Base-by-base conservation (phyloP, 2,329 filamentous ascomycete genomes). In the Alternaria sp. region DNA sequence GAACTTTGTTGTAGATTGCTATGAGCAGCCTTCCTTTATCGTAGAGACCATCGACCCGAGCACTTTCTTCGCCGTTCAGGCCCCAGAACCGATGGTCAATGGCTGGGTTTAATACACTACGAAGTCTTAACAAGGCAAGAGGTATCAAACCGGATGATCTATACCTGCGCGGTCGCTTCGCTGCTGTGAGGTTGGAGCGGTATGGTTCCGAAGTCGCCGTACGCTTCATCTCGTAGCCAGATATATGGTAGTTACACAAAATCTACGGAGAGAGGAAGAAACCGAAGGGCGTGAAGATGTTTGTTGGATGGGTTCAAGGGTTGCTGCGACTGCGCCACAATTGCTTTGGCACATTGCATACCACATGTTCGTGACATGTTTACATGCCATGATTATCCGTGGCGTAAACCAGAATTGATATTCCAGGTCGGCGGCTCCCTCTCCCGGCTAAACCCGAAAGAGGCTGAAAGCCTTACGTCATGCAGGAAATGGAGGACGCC, bases 381-480 rank as follows among this genome's bases (percentile, higher is more conserved):
- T 10, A 46, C 5, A 46, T 24, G 17, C 24, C 14, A 2, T 40
- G 21, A 14, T 11, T 21, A 40, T 26, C 24, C n/a, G 40, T 26
- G 8, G 14, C 13, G 40, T 42, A 7, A 4, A 28, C 5, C 6
- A n/a, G 8, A 13, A 23, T 28, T 23, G 13, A 28, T 3, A n/a
- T 28, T 42, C 24, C 13, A 28, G 40, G 40, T 28, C 28, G 17
- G 42, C 33, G 11, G 14, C 28, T 29, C 23, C 48, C 49, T 31
- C 5, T 36, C 10, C 17, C 29, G 28, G 48, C 46, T 54, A 58
- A 54, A 28, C 51, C 58, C 40, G 52, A 52, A 50, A 37, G 40
- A 36, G 45, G 42, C 23, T 26, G 28, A 28, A 23, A 13, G 23
- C 14, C 23, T 23, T 51, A 59, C 56, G 52, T 59, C 56, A 59